These are phyloP conservation scores for Chytriomyces confervae DNA, from an alignment of 192 early-diverging fungal genomes.

Conservation along the genomic window DNA sequence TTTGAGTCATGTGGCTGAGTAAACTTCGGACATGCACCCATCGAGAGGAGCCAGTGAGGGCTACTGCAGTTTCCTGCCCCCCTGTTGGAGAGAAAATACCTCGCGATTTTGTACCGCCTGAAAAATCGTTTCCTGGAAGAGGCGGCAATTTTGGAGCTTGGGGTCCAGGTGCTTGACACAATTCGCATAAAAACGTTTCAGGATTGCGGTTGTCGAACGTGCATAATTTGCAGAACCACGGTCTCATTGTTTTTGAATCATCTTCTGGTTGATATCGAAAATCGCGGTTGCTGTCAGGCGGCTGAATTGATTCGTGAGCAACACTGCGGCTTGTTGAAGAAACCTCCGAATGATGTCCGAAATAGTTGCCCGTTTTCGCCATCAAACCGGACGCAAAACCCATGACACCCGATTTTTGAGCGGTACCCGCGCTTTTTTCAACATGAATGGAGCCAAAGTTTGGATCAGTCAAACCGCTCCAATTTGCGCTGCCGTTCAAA, in stretches of 20 bases:
- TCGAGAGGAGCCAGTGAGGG: not conserved
- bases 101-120: not conserved
- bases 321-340: not conserved
- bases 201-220: not conserved
- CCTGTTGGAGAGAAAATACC: not conserved
- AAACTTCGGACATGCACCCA: conserved; percentile 7
- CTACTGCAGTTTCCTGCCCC: not conserved
- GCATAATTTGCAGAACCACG: not conserved
- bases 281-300: too few relatives aligned
- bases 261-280: too few relatives aligned
- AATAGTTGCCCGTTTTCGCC: not conserved
- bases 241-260: not conserved
- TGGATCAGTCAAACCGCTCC: not conserved
- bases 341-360: too few relatives aligned
- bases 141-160: not conserved
- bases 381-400: not conserved
- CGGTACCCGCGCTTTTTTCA: too few relatives aligned
- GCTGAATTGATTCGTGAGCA: not conserved
- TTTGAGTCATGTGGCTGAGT: not conserved
- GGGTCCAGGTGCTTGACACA: not conserved
- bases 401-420: not conserved
- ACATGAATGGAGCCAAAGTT: not conserved
- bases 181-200: not conserved
- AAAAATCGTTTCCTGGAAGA: not conserved
- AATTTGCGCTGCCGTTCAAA: not conserved